Conservation (phyloP, 1,284 basidiomycete species). For the Ganoderma resinaceum region DNA sequence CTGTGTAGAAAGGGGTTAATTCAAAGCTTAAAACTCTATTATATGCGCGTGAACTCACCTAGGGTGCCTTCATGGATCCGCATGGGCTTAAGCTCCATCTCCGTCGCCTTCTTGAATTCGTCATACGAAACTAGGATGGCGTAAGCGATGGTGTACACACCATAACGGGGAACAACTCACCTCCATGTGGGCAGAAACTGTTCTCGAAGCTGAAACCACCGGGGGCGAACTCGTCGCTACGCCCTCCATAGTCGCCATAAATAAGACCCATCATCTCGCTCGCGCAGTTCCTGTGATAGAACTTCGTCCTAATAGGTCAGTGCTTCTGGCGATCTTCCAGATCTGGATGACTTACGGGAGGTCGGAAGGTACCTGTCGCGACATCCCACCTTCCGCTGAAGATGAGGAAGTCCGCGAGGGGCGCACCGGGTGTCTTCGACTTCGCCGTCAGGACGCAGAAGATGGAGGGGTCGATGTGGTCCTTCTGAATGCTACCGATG, state of each 20-base stretch:
- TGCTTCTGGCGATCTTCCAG: background rate
- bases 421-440: slow-evolving; percentile 62
- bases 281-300: slow-evolving; percentile 69
- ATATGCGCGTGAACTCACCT: slow-evolving; percentile 44
- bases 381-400: slow-evolving; percentile 73
- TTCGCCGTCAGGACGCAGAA: slow-evolving; percentile 71
- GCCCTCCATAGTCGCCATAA: slow-evolving; percentile 64
- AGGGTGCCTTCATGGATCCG: slow-evolving; percentile 60
- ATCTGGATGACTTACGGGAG: slow-evolving; percentile 40
- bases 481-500: slow-evolving; percentile 71
- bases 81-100: slow-evolving; percentile 57
- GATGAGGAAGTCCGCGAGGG: slow-evolving; percentile 68
- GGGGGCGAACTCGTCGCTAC: slow-evolving; percentile 66
- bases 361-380: slow-evolving; percentile 53
- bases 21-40: too few relatives aligned
- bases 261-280: slow-evolving; percentile 70
- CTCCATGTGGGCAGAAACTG: slow-evolving; percentile 67
- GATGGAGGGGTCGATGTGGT: slow-evolving; percentile 70
- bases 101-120: slow-evolving; percentile 59
- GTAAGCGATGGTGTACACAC: background rate
- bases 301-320: slow-evolving; percentile 42
- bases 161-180: slow-evolving; percentile 37
- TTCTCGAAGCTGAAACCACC: slow-evolving; percentile 68
- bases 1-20: slow-evolving; percentile 28
- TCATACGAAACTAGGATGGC: slow-evolving; percentile 56